A percentile compares a stretch with the other conserved stretches of the same genome.
Evolutionary conservation across 139 green algal species (phyloP).

Genomic region (Micractinium conductrix): DNA sequence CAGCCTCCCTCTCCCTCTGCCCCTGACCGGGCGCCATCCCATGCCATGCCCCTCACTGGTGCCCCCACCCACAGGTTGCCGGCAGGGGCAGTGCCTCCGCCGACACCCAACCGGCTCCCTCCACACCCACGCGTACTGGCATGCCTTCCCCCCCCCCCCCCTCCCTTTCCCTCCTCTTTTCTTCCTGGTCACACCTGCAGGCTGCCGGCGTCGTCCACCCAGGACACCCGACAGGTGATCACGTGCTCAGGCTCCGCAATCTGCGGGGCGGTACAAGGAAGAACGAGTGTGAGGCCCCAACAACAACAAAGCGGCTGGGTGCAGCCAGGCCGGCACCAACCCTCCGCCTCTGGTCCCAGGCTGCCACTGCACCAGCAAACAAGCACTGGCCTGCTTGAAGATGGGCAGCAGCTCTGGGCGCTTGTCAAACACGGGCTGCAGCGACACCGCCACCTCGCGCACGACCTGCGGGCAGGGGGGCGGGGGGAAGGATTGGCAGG

Average conservation of each 20-base stretch:
- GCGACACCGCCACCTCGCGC: conserved; percentile 38
- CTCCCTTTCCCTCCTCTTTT: neutral
- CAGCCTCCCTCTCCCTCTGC: no score
- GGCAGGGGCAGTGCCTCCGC: no score
- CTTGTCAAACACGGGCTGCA: conserved; percentile 71
- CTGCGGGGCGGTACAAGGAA: neutral
- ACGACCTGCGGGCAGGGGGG: conserved; percentile 34
- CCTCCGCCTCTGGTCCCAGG: no score
- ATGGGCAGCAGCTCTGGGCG: conserved; percentile 60
- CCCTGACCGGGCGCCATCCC: no score
- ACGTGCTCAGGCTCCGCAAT: conserved; percentile 68
- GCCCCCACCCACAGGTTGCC: no score
- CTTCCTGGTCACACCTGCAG: conserved; percentile 40
- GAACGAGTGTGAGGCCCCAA: no score
- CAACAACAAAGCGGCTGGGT: no score
- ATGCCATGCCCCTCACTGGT: no score
- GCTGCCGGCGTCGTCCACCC: conserved; percentile 63
- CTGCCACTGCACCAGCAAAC: no score
- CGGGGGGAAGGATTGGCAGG: neutral
- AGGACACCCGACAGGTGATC: conserved; percentile 71
- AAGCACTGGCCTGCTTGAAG: conserved; percentile 52
- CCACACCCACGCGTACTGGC: no score
- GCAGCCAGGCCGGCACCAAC: no score
- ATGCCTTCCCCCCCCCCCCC: neutral
- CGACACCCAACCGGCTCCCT: no score